Evolutionary conservation across 2,329 filamentous ascomycete species (phyloP).

Genomic region (Epichloe sibirici): DNA sequence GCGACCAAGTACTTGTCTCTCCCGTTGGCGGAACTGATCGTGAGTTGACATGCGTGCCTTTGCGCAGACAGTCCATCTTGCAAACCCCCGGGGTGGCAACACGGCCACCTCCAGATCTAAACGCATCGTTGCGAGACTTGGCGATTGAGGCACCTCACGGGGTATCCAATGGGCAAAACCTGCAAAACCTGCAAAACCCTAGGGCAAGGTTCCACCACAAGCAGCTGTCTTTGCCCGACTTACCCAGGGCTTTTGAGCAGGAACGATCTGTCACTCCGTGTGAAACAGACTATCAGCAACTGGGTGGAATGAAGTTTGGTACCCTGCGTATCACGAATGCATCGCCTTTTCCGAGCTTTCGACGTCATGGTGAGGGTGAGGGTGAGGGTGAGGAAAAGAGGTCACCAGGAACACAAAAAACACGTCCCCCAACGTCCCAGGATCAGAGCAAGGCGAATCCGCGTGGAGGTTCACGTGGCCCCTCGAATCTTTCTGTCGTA

Average conservation of each 20-base stretch:
- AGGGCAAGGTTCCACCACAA: constrained; percentile 8
- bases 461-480: neutral
- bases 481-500: neutral
- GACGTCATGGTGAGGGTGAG: neutral
- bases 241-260: constrained; percentile 7
- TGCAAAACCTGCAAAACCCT: too few species aligned
- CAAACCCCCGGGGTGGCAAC: constrained; percentile 40
- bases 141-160: too few species aligned
- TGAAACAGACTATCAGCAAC: constrained; percentile 45
- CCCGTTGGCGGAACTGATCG: neutral
- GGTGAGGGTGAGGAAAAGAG: too few species aligned
- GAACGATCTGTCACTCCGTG: constrained; percentile 27
- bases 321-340: constrained; percentile 52
- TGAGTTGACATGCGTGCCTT: constrained; percentile 29
- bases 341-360: constrained; percentile 32
- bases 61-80: constrained; percentile 34
- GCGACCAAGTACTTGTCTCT: neutral
- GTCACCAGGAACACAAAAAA: neutral
- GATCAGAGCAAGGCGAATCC: neutral
- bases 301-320: constrained; percentile 50
- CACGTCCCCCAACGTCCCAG: neutral
- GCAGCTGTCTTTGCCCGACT: constrained; percentile 22
- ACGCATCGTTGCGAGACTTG: neutral
- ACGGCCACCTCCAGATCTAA: constrained; percentile 5
- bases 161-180: too few species aligned